phyloP scores from a whole-genome alignment of 225 moss, liverwort and hornwort genomes.

The Straminergon stramineum region DNA sequence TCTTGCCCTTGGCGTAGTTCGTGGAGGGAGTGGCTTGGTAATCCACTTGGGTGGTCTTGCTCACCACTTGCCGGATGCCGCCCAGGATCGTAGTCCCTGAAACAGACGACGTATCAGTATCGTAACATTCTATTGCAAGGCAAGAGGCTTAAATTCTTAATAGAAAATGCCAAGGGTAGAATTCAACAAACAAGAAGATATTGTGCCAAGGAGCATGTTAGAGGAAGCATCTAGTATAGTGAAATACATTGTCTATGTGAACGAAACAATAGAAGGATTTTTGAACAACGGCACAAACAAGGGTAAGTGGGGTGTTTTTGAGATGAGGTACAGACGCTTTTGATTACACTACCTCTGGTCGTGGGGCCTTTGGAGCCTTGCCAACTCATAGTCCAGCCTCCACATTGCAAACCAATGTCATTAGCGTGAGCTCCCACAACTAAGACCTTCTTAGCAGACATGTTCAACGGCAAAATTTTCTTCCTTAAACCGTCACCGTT shows the following conservation, averaged over 20 bases:
- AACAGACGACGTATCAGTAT: background rate
- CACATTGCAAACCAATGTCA: slow-evolving; percentile 67
- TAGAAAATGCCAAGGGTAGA: background rate
- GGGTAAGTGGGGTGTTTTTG: background rate
- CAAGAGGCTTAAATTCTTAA: background rate
- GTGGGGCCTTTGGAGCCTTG: slow-evolving; percentile 54
- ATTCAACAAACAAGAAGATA: background rate
- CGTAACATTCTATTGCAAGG: background rate
- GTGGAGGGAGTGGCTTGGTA: slow-evolving; percentile 18
- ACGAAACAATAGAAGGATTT: background rate
- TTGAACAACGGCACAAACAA: background rate
- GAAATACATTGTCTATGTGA: background rate
- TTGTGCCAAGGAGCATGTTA: background rate
- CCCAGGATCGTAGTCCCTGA: slow-evolving; percentile 51
- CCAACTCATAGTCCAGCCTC: slow-evolving; percentile 84
- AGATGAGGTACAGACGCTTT: background rate
- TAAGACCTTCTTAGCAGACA: slow-evolving; percentile 30
- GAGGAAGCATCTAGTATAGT: background rate
- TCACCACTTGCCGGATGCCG: slow-evolving; percentile 34
- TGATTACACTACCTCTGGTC: slow-evolving; percentile 34
- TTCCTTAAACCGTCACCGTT: slow-evolving; percentile 22
- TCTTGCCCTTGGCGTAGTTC: slow-evolving; percentile 23
- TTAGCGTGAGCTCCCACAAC: slow-evolving; percentile 63
- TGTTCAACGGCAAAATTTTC: slow-evolving; percentile 48
- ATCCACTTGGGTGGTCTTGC: slow-evolving; percentile 15